Evolutionary conservation across 2,329 filamentous ascomycete species (phyloP).

Genomic region (Paraconiothyrium brasiliense): DNA sequence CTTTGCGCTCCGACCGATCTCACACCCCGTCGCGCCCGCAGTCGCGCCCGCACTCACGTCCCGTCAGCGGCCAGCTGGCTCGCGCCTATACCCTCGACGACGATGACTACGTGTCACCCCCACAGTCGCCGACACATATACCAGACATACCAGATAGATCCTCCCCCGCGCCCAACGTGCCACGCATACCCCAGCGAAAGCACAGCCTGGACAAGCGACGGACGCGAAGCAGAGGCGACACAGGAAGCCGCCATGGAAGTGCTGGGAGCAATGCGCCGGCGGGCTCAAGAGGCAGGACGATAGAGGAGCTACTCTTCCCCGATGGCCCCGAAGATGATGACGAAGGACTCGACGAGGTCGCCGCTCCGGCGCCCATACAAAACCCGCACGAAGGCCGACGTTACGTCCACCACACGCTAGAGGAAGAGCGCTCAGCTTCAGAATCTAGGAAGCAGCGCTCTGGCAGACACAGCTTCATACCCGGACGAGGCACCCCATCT

Average conservation of each 20-base stretch:
- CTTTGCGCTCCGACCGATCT: slow-evolving; percentile 33
- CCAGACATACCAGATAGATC: slow-evolving; percentile 17
- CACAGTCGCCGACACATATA: neutral
- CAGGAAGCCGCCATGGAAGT: slow-evolving; percentile 16
- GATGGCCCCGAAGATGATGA: slow-evolving; percentile 27
- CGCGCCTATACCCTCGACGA: slow-evolving; percentile 30
- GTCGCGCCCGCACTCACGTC: slow-evolving; percentile 22
- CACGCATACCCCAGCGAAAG: slow-evolving; percentile 24
- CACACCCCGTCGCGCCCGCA: slow-evolving; percentile 22
- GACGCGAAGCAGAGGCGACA: slow-evolving; percentile 12
- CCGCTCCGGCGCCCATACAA: slow-evolving; percentile 56
- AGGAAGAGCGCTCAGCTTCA: slow-evolving; percentile 20
- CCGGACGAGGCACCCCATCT: slow-evolving; percentile 23
- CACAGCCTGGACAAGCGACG: slow-evolving; percentile 22
- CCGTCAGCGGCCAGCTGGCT: slow-evolving; percentile 21
- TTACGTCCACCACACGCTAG: slow-evolving; percentile 34
- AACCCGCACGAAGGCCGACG: slow-evolving; percentile 51
- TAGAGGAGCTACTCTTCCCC: slow-evolving; percentile 23
- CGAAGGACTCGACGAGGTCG: slow-evolving; percentile 38
- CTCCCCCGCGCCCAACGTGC: slow-evolving; percentile 26
- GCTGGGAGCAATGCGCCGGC: slow-evolving; percentile 9
- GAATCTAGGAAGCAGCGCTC: neutral
- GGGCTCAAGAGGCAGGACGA: slow-evolving; percentile 23
- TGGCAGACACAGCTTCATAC: slow-evolving; percentile 19
- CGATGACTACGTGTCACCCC: slow-evolving; percentile 1